A percentile compares a stretch with the other conserved stretches of the same genome.
These are phyloP conservation scores for Schoenoplectus triqueter DNA, from an alignment of 202 grass and related monocot genomes.

Conservation along the genomic window DNA sequence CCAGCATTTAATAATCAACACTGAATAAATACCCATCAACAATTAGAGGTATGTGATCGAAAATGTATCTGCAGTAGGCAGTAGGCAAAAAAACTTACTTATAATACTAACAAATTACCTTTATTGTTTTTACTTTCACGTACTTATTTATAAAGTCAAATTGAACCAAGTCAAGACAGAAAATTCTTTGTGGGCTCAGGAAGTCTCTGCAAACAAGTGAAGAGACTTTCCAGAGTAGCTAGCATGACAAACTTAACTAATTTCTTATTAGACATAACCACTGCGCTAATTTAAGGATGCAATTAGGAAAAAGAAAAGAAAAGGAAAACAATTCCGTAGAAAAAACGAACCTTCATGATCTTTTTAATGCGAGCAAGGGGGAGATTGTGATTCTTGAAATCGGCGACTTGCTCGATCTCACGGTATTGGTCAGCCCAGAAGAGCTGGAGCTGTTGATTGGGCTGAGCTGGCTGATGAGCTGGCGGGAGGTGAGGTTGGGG, in stretches of 20 bases:
- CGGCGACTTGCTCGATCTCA: slow-evolving; percentile 69
- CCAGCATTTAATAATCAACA: not conserved
- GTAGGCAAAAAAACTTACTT: not conserved
- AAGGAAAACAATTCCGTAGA: not conserved
- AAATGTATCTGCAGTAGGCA: not conserved
- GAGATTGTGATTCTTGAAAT: slow-evolving; percentile 90
- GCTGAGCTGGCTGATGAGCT: slow-evolving; percentile 39
- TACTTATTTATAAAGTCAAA: not conserved
- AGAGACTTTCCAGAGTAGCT: no score
- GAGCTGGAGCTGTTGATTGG: slow-evolving; percentile 56
- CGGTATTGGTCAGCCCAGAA: slow-evolving; percentile 83
- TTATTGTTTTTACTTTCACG: not conserved
- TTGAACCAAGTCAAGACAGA: not conserved
- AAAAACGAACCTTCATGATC: slow-evolving; percentile 67
- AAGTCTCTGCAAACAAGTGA: no score
- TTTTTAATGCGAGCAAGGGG: slow-evolving; percentile 86
- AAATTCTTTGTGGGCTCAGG: not conserved
- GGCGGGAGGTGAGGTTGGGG: slow-evolving; percentile 31
- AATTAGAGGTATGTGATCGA: no score
- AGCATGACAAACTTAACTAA: not conserved
- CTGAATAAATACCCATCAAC: not conserved
- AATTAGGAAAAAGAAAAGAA: not conserved
- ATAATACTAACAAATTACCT: not conserved
- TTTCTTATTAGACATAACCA: not conserved
- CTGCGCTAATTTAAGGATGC: not conserved